Percentiles rank a stretch among this genome's conserved stretches.
phyloP scores from a whole-genome alignment of 805 yeast species.

The Candida palmyrensis region DNA sequence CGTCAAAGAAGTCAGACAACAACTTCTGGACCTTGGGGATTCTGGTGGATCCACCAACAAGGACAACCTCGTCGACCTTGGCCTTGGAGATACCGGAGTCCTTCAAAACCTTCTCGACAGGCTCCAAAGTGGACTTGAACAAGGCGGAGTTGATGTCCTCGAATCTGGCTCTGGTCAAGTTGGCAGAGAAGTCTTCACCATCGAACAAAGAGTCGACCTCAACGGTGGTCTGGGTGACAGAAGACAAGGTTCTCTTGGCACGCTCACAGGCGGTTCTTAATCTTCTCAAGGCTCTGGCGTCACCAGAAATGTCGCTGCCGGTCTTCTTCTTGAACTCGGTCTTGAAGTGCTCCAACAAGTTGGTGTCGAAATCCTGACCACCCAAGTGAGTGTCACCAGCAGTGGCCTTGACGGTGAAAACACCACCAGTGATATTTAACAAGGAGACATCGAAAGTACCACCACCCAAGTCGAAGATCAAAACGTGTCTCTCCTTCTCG shows the following conservation, averaged over 20 bases:
- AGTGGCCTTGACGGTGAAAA: constrained; percentile 93
- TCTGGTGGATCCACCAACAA: constrained; percentile 50
- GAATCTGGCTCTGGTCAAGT: constrained; percentile 47
- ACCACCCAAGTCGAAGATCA: constrained; percentile 95
- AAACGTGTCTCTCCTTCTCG: constrained; percentile 59
- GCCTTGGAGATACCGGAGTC: constrained; percentile 40
- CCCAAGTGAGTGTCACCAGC: constrained; percentile 51
- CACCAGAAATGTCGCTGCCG: constrained; percentile 41
- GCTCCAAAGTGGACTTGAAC: constrained; percentile 46
- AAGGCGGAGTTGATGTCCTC: constrained; percentile 46
- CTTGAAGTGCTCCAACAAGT: constrained; percentile 44
- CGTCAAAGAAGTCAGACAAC: constrained; percentile 46
- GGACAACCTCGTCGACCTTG: constrained; percentile 43
- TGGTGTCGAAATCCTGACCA: constrained; percentile 50
- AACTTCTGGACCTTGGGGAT: constrained; percentile 47
- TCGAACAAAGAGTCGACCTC: constrained; percentile 46
- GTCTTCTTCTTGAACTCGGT: constrained; percentile 44
- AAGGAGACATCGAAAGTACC: constrained; percentile 97
- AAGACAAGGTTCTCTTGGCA: constrained; percentile 47
- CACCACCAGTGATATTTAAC: constrained; percentile 90
- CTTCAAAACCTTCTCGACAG: constrained; percentile 46
- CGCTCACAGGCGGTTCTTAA: constrained; percentile 50
- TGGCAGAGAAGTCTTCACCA: constrained; percentile 46
- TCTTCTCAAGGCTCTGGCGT: constrained; percentile 47
- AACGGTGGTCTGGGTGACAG: constrained; percentile 46